Base-by-base conservation (phyloP, 106 monocot genomes). In the Apostasia shenzhenica region DNA sequence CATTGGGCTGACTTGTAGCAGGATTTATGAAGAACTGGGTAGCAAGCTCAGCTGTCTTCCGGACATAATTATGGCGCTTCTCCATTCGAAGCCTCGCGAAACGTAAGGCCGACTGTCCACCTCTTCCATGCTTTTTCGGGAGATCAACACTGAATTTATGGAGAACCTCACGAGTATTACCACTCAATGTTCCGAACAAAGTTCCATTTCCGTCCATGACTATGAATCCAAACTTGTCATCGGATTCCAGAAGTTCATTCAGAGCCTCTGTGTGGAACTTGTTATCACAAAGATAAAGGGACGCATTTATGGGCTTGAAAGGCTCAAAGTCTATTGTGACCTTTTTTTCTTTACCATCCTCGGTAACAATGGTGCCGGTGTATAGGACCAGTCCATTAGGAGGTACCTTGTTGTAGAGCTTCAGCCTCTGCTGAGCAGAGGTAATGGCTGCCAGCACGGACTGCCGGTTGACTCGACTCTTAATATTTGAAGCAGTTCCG, bases 141-240 rank as follows among this genome's bases (percentile, higher is more conserved):
- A 74, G 74, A 46, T 67, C 74, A 12, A 74, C 74, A 0, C 66
- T 74, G 45, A 74, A 74, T 26, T 74, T 74, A 48, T 74, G 74
- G 26, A 74, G 74, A 38, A 74, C 66, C 45, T 74, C 66, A 1
- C 74, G 53, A 3, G 66, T 74, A 59, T 74, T 67, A 1, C 74
- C 74, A 2, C 74, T 74, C n/a, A 74, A 41, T 41, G 74, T 74
- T 9, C 74, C 74, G 41, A 74, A 74, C 0, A 74, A 57, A 1
- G 74, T 74, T 37, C 74, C 74, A 50, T 74, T 74, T 41, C 74
- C 74, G 14, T 74, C 74, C 74, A 74, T 74, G 11, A 74, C 57
- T 38, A 74, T 74, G 67, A 74, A 74, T 0, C 74, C 74, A 59
- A 74, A 74, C 43, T 74, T 66, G 40, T 74, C 74, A 6, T 74